Evolutionary conservation across 2,329 filamentous ascomycete genomes (phyloP).

Genomic region (Colletotrichum destructivum): DNA sequence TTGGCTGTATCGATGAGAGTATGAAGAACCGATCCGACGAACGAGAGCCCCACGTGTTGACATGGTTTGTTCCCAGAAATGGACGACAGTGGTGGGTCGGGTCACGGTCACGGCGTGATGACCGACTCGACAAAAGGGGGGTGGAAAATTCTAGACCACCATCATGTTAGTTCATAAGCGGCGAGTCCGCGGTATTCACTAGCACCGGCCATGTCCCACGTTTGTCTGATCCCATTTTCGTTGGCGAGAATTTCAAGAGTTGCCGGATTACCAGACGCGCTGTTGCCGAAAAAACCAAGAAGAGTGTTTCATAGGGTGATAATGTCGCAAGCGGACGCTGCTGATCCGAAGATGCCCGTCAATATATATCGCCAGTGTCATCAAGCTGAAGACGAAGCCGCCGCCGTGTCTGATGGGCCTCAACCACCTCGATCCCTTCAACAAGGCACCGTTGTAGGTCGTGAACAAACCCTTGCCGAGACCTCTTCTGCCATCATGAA

Average conservation of each 20-base stretch:
- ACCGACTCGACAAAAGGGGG: slow-evolving; percentile 10
- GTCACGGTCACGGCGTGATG: slow-evolving; percentile 4
- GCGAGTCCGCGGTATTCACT: neutral
- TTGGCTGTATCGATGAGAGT: slow-evolving; percentile 23
- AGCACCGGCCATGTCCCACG: slow-evolving; percentile 3
- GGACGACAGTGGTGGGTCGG: slow-evolving; percentile 6
- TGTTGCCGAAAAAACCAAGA: slow-evolving; percentile 17
- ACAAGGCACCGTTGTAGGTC: slow-evolving; percentile 29
- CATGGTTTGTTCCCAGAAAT: slow-evolving; percentile 34
- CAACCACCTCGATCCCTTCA: neutral
- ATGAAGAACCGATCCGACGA: slow-evolving; percentile 23
- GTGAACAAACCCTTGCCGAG: slow-evolving; percentile 35
- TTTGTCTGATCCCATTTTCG: neutral
- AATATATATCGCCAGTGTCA: slow-evolving; percentile 35
- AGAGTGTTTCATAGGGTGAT: neutral
- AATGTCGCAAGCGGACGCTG: slow-evolving; percentile 22
- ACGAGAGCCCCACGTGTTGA: slow-evolving; percentile 35
- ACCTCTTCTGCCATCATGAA: slow-evolving; percentile 49
- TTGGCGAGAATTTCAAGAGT: neutral
- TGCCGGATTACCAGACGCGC: slow-evolving; percentile 8
- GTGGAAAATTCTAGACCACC: slow-evolving; percentile 40
- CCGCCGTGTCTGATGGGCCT: neutral
- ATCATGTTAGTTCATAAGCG: slow-evolving; percentile 21
- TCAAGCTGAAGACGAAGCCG: neutral
- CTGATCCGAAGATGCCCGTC: slow-evolving; percentile 21